These are phyloP conservation scores for Arctostaphylos glauca DNA, from an alignment of 148 eudicot species.

Conservation along the genomic window DNA sequence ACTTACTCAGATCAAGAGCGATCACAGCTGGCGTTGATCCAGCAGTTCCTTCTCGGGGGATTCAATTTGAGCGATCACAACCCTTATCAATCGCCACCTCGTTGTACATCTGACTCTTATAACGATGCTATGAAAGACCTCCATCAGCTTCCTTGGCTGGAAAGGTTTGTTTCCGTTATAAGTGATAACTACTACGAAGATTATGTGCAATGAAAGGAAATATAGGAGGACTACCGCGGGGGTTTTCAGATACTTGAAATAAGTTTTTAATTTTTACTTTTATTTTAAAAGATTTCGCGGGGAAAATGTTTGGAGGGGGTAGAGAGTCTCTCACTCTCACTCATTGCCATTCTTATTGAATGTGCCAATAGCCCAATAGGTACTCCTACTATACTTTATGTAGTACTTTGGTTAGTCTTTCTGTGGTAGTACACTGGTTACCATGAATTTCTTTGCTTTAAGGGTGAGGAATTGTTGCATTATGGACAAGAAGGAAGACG, in stretches of 20 bases:
- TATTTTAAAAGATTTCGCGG: neutral
- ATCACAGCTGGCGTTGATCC: slow-evolving; percentile 84
- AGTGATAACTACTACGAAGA: slow-evolving; percentile 76
- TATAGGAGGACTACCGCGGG: neutral
- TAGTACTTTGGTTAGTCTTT: neutral
- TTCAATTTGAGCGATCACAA: slow-evolving; percentile 65
- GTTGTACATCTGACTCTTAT: slow-evolving; percentile 70
- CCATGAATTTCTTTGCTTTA: slow-evolving; percentile 15
- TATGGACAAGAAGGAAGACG: neutral
- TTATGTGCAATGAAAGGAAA: slow-evolving; percentile 47
- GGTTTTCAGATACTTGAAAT: neutral
- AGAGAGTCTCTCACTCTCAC: slow-evolving; percentile 23
- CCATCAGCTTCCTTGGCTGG: slow-evolving; percentile 94
- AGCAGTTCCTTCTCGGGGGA: slow-evolving; percentile 79
- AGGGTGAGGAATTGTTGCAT: slow-evolving; percentile 16
- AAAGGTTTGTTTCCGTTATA: slow-evolving; percentile 84
- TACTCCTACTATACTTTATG: neutral
- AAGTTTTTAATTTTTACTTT: neutral
- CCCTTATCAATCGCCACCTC: slow-evolving; percentile 60
- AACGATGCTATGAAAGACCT: slow-evolving; percentile 83
- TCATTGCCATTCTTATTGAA: slow-evolving; percentile 12
- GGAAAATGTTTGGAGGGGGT: slow-evolving; percentile 12
- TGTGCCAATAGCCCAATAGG: neutral
- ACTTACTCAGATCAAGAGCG: slow-evolving; percentile 86
- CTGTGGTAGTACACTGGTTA: neutral